Evolutionary conservation across 106 monocot species (phyloP).

Genomic region (Amphibolis antarctica): DNA sequence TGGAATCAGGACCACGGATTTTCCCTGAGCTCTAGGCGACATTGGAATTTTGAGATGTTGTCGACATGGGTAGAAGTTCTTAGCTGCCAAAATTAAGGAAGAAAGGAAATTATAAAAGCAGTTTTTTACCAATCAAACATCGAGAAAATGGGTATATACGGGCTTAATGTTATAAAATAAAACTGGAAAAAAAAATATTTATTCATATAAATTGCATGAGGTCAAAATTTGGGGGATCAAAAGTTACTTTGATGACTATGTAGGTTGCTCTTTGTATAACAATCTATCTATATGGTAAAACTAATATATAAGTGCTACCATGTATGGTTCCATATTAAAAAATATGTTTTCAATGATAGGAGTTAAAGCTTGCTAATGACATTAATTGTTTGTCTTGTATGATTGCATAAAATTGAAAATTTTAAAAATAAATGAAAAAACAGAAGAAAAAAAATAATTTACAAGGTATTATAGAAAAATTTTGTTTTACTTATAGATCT

Average conservation of each 20-base stretch:
- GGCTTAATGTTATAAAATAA: not conserved
- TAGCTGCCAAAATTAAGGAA: slow-evolving; percentile 32
- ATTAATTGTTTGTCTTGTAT: too few relatives aligned
- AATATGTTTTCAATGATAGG: too few relatives aligned
- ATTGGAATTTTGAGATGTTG: slow-evolving; percentile 75
- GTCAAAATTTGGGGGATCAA: not conserved
- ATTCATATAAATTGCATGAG: too few relatives aligned
- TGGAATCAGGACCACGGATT: slow-evolving; percentile 47
- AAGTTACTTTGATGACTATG: not conserved
- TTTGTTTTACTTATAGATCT: too few relatives aligned
- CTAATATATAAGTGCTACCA: not conserved
- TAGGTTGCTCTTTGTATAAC: not conserved
- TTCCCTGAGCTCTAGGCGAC: slow-evolving; percentile 36
- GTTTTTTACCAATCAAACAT: not conserved
- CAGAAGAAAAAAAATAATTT: too few relatives aligned
- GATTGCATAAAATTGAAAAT: too few relatives aligned
- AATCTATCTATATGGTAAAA: not conserved
- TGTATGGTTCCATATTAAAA: too few relatives aligned
- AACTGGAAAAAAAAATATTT: not conserved
- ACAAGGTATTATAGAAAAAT: too few relatives aligned
- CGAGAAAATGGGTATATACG: not conserved
- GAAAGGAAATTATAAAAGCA: not conserved
- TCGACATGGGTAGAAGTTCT: slow-evolving; percentile 74
- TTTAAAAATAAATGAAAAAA: too few relatives aligned
- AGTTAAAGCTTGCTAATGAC: too few relatives aligned